Evolutionary conservation across 371 early-diverging fungal genomes (phyloP).

Genomic region (Mucor velutinosus): DNA sequence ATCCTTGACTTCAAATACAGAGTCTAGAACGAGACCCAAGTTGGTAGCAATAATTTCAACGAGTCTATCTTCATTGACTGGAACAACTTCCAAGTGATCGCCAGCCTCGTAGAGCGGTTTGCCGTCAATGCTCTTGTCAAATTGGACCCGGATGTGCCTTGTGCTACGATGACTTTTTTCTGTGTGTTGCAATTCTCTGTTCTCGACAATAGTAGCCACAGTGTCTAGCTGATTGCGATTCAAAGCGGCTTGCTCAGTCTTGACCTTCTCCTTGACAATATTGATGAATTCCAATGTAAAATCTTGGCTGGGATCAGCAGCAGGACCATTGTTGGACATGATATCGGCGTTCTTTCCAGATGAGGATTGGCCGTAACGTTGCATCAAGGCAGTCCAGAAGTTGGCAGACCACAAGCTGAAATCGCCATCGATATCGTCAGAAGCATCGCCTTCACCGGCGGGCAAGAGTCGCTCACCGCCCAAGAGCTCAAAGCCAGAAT

Average conservation of each 20-base stretch:
- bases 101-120: slow-evolving; percentile 31
- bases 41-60: slow-evolving; percentile 37
- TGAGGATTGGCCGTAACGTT: background rate
- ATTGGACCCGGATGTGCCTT: slow-evolving; percentile 35
- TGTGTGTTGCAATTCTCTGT: slow-evolving; percentile 18
- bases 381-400: slow-evolving; percentile 6
- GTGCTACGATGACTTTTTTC: slow-evolving; percentile 28
- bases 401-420: slow-evolving; percentile 29
- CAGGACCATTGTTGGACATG: slow-evolving; percentile 2
- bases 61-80: slow-evolving; percentile 27
- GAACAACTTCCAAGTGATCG: slow-evolving; percentile 49
- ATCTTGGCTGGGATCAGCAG: slow-evolving; percentile 25
- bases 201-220: background rate
- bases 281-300: slow-evolving; percentile 48
- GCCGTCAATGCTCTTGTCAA: slow-evolving; percentile 10
- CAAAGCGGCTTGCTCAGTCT: background rate
- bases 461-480: slow-evolving; percentile 37
- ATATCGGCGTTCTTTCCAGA: slow-evolving; percentile 1
- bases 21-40: slow-evolving; percentile 39
- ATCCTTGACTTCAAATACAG: slow-evolving; percentile 36
- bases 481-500: slow-evolving; percentile 28
- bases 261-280: background rate
- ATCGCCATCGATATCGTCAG: slow-evolving; percentile 38
- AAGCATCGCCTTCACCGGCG: slow-evolving; percentile 43
- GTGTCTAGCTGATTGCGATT: background rate